phyloP scores from a whole-genome alignment of 106 monocot genomes.

The Allium fistulosum region DNA sequence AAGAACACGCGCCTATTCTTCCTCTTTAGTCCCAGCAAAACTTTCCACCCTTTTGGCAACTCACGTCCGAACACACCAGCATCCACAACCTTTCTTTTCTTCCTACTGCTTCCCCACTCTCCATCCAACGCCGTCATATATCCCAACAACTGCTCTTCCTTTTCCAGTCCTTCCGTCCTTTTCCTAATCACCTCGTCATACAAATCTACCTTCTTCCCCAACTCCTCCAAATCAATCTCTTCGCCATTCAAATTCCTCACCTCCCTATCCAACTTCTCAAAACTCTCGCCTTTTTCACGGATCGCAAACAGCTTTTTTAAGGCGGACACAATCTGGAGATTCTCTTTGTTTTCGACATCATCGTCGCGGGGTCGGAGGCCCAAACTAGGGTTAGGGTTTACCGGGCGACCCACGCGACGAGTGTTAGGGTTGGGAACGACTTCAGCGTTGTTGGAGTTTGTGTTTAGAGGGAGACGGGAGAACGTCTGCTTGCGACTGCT shows the following conservation, averaged over 20 bases:
- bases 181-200: slow-evolving; percentile 14
- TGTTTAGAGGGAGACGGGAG: slow-evolving; percentile 64
- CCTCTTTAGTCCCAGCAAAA: slow-evolving; percentile 22
- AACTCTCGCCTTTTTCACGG: not conserved
- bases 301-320: slow-evolving; percentile 45
- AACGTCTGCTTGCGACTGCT: slow-evolving; percentile 83
- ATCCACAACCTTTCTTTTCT: slow-evolving; percentile 24
- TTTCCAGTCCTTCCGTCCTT: slow-evolving; percentile 18
- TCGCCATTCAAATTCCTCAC: slow-evolving; percentile 14
- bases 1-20: slow-evolving; percentile 18
- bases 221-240: slow-evolving; percentile 9
- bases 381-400: slow-evolving; percentile 3
- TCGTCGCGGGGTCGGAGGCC: not conserved
- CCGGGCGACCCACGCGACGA: slow-evolving; percentile 33
- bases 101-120: slow-evolving; percentile 22
- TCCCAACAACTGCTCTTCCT: slow-evolving; percentile 19
- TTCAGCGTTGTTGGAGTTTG: not conserved
- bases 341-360: slow-evolving; percentile 28
- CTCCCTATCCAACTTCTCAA: slow-evolving; percentile 1
- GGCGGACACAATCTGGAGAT: slow-evolving; percentile 40
- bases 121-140: slow-evolving; percentile 19
- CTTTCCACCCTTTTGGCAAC: slow-evolving; percentile 17
- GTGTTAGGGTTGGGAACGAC: slow-evolving; percentile 18
- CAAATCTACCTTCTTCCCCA: slow-evolving; percentile 10
- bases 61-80: slow-evolving; percentile 14